These are phyloP conservation scores for Rhododendron griersonianum DNA, from an alignment of 148 eudicot species.

Conservation along the genomic window DNA sequence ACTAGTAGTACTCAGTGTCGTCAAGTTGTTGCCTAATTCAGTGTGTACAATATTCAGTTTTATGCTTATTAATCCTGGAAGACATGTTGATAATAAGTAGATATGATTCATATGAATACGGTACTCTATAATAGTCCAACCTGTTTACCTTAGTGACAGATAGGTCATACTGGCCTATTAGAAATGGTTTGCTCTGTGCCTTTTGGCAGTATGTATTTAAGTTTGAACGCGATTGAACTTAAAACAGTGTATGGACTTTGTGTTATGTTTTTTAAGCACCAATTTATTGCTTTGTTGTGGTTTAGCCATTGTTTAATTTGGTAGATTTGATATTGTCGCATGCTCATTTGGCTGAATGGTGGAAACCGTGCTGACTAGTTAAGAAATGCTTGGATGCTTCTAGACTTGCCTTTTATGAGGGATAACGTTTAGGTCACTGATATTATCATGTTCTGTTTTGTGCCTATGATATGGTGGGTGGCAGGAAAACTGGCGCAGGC, in stretches of 20 bases:
- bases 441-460: not conserved
- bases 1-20: not conserved
- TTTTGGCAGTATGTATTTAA: not conserved
- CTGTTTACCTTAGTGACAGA: not conserved
- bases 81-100: not conserved
- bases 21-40: not conserved
- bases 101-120: not conserved
- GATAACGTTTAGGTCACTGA: not conserved
- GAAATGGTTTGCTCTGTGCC: not conserved
- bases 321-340: not conserved
- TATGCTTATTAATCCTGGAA: not conserved
- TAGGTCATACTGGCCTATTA: not conserved
- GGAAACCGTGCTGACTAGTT: not conserved
- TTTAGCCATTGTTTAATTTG: not conserved
- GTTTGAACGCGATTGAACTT: not conserved
- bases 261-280: not conserved
- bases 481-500: slow-evolving; percentile 32
- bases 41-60: not conserved
- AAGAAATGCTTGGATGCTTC: not conserved
- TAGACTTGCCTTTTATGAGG: not conserved
- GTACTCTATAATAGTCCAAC: not conserved
- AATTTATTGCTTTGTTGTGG: too few species aligned
- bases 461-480: not conserved
- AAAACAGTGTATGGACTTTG: not conserved
- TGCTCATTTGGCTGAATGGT: not conserved